Evolutionary conservation across 139 green algal species (phyloP), one percentile per base, ranked within the genome.

Genomic region (Chlamydomonas urium): DNA sequence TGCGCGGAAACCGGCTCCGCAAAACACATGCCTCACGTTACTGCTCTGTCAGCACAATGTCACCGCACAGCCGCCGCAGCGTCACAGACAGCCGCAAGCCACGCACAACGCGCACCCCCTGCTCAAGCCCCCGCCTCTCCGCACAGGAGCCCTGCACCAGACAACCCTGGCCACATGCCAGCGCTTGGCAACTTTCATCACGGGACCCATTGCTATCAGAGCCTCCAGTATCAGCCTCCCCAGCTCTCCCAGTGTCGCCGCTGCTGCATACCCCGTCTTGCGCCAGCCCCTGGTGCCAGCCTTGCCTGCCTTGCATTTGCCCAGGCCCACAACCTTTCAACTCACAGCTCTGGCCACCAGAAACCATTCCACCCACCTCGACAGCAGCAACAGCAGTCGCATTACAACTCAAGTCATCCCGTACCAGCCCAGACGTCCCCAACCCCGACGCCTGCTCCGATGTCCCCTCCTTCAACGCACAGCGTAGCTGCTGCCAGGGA

Each of bases 41-140:
- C n/a, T n/a, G 42, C 57, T 75, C 57, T 5, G 14, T 36, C 45
- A 76, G 38, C 47, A 71, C 71, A 14, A 76, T 71, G 26, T 45
- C 71, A 2, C 23, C 38, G 4, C 45, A 58, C 2, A 83, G 67
- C 1, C 62, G 63, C 23, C 77, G 59, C 24, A 83, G 36, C 4
- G 77, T 83, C 1, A 83, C 48, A 19, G 77, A 83, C 38, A 83
- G 21, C 28, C 77, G 60, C 50, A 65, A 42, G 26, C 77, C 77
- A 2, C 77, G 60, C 21, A 57, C 38, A 23, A 76, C 36, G 31
- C 24, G 1, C 34, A 32, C 2, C 14, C 31, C 29, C 24, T 19
- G 28, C 10, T 33, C n/a, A n/a, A n/a, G n/a, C n/a, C n/a, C n/a
- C n/a, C n/a, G n/a, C n/a, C n/a, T n/a, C n/a, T n/a, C n/a, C n/a